A percentile compares a stretch with the other conserved stretches of the same genome.
Conservation (phyloP, 352 stramenopile genomes). For the Thraustotheca clavata region DNA sequence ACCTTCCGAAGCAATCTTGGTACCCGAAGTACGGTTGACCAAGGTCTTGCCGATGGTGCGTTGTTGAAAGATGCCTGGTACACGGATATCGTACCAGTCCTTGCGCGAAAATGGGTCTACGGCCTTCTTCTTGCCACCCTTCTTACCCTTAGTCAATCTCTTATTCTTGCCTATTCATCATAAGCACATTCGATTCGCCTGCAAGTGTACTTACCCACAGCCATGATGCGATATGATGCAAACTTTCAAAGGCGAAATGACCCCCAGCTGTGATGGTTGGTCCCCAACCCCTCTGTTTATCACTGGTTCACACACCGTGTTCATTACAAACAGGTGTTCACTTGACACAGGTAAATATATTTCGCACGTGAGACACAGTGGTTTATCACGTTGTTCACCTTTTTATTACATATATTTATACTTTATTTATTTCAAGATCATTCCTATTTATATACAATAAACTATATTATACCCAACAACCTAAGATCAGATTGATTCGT, state of each 20-base stretch:
- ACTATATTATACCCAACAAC: too few relatives aligned
- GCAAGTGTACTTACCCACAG: conserved; percentile 24
- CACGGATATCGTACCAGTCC: conserved; percentile 96
- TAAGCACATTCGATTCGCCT: conserved; percentile 11
- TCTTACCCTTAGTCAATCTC: conserved; percentile 87
- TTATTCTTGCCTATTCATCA: conserved; percentile 80
- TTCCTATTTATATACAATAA: conserved; percentile 1
- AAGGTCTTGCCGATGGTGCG: conserved; percentile 98
- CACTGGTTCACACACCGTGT: conserved; percentile 17
- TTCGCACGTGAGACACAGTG: too few relatives aligned
- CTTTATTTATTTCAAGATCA: conserved; percentile 5
- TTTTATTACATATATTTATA: too few relatives aligned
- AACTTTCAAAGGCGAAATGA: conserved; percentile 80
- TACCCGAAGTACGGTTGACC: conserved; percentile 95
- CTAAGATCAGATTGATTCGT: too few relatives aligned
- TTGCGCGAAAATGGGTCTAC: conserved; percentile 99
- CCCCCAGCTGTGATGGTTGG: conserved; percentile 25
- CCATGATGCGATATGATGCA: conserved; percentile 55
- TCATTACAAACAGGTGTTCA: conserved; percentile 20
- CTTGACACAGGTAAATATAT: neutral
- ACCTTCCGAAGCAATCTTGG: conserved; percentile 97
- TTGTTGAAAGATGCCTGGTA: conserved; percentile 96
- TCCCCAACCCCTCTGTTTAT: conserved; percentile 16
- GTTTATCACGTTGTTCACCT: too few relatives aligned
- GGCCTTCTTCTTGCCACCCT: conserved; percentile 89